Percentiles rank a stretch among this genome's conserved stretches.
Evolutionary conservation across 768 basidiomycete genomes (phyloP).

Genomic region (Exidia glandulosa): DNA sequence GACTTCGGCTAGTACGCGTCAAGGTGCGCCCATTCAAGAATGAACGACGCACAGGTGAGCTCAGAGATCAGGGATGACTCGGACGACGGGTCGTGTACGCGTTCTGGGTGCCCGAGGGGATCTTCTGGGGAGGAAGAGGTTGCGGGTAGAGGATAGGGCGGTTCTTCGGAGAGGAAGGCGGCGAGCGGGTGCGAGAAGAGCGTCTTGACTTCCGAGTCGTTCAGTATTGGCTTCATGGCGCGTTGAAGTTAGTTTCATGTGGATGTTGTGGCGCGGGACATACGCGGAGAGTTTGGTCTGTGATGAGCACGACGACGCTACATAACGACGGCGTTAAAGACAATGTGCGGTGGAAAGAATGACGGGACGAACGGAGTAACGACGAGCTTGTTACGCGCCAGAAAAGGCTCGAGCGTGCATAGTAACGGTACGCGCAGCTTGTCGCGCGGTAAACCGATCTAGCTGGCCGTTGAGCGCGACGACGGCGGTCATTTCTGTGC

Average conservation of each 20-base stretch:
- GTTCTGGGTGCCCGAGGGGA: neutral
- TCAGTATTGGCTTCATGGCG: conserved; percentile 78
- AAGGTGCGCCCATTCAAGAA: neutral
- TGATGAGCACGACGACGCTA: conserved; percentile 75
- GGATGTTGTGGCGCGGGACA: too few relatives aligned
- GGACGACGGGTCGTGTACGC: conserved; percentile 8
- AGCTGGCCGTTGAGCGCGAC: too few relatives aligned
- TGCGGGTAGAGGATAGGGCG: neutral
- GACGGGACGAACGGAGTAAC: too few relatives aligned
- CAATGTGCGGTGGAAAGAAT: too few relatives aligned
- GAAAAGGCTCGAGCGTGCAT: conserved; percentile 69
- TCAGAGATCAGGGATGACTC: conserved; percentile 1
- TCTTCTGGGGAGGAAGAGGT: too few relatives aligned
- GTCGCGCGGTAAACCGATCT: conserved; percentile 81
- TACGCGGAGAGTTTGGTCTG: conserved; percentile 64
- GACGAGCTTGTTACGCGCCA: conserved; percentile 58
- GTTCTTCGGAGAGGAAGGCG: conserved; percentile 45
- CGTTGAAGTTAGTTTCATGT: too few relatives aligned
- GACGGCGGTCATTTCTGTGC: too few relatives aligned
- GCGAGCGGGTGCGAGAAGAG: conserved; percentile 79
- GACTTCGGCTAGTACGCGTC: neutral
- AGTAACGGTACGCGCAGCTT: conserved; percentile 57
- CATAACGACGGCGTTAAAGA: too few relatives aligned
- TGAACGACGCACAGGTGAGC: neutral
- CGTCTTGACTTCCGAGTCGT: conserved; percentile 63